phyloP scores from a whole-genome alignment of 1,139 yeast genomes.

The Keqinozyma sinolaborantium region DNA sequence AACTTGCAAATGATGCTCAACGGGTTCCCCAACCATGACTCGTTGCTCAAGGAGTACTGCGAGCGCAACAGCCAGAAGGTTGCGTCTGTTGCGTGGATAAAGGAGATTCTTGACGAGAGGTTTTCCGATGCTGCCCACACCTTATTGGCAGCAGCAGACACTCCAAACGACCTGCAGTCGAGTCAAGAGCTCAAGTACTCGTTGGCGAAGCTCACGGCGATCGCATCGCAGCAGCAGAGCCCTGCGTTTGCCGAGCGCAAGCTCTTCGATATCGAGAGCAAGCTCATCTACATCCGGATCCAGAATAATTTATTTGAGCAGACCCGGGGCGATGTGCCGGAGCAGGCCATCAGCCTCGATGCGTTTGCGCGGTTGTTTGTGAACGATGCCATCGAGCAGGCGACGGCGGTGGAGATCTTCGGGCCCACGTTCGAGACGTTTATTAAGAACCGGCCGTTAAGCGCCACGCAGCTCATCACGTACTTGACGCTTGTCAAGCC shows the following conservation, averaged over 20 bases:
- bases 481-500: conserved; percentile 52
- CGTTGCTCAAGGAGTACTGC: conserved; percentile 52
- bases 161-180: conserved; percentile 36
- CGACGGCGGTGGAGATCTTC: conserved; percentile 15
- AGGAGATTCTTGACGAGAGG: conserved; percentile 51
- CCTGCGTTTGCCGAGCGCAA: conserved; percentile 15
- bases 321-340: conserved; percentile 18
- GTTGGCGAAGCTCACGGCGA: conserved; percentile 59
- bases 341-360: conserved; percentile 8
- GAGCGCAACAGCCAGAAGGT: conserved; percentile 42
- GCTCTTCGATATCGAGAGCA: conserved; percentile 44
- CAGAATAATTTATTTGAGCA: conserved; percentile 40
- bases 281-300: conserved; percentile 43
- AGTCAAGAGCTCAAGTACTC: conserved; percentile 60
- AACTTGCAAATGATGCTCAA: conserved; percentile 53
- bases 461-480: conserved; percentile 49
- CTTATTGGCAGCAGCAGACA: conserved; percentile 37
- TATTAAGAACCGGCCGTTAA: conserved; percentile 36
- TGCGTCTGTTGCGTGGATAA: conserved; percentile 71
- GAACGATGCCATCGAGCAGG: conserved; percentile 11
- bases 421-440: conserved; percentile 33
- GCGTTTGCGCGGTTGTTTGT: conserved; percentile 19
- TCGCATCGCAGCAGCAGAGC: conserved; percentile 21
- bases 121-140: conserved; percentile 49
- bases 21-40: conserved; percentile 53